phyloP scores from a whole-genome alignment of 176 grass and related monocot species.

The Bonia amplexicaulis region DNA sequence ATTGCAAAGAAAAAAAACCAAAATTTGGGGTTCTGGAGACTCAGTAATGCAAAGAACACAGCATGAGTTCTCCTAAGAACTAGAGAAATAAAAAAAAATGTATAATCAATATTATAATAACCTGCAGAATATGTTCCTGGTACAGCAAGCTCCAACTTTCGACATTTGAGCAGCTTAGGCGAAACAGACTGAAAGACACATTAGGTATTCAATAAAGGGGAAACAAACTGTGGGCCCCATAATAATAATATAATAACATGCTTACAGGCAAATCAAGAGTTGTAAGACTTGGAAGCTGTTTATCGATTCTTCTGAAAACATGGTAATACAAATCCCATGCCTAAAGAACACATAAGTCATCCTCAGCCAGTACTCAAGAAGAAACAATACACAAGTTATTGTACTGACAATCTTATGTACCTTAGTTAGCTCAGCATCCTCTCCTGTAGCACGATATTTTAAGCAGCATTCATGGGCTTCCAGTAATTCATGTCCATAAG shows the following conservation, averaged over 20 bases:
- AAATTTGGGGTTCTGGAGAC: not conserved
- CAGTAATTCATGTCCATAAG: conserved; percentile 88
- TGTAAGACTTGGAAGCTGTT: conserved; percentile 97
- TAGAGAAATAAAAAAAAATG: not conserved
- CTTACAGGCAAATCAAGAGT: conserved; percentile 89
- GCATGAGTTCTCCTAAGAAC: not conserved
- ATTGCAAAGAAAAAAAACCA: not conserved
- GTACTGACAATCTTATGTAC: conserved; percentile 34
- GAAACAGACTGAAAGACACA: conserved; percentile 86
- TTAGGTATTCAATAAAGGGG: conserved; percentile 11
- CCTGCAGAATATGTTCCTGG: conserved; percentile 93
- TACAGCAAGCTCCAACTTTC: conserved; percentile 89
- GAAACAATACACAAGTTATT: not conserved
- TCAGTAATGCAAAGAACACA: not conserved
- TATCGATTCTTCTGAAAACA: conserved; percentile 99
- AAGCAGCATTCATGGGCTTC: conserved; percentile 92
- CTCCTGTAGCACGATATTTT: conserved; percentile 72
- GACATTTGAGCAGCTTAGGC: conserved; percentile 90
- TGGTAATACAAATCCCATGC: conserved; percentile 99
- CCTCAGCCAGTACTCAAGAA: conserved; percentile 19
- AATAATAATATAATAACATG: conserved; percentile 25
- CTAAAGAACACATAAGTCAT: conserved; percentile 40
- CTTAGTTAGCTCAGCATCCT: conserved; percentile 96
- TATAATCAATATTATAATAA: conserved; percentile 19
- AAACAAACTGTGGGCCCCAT: not conserved